A percentile compares a stretch with the other conserved stretches of the same genome.
These are phyloP conservation scores for Phytophthora uliginosa DNA, from an alignment of 352 stramenopile genomes.

Conservation along the genomic window DNA sequence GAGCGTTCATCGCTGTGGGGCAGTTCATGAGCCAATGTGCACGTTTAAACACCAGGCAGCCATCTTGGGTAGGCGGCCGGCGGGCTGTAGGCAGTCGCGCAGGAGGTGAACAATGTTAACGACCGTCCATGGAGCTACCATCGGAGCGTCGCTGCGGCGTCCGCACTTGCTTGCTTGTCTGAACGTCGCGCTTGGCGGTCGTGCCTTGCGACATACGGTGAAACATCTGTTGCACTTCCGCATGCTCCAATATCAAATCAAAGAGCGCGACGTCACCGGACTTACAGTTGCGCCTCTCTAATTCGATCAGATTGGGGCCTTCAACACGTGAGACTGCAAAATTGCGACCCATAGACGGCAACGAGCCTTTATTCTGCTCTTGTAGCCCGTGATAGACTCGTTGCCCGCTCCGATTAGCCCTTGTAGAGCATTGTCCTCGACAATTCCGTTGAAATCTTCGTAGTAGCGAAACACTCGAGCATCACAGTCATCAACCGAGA, in stretches of 20 bases:
- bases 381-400: neutral
- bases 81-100: neutral
- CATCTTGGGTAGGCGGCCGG: neutral
- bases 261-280: conserved; percentile 10
- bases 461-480: conserved; percentile 11
- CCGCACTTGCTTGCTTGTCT: no score
- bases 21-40: neutral
- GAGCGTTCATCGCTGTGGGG: neutral
- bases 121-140: no score
- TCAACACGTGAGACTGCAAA: conserved; percentile 4
- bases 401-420: conserved; percentile 9
- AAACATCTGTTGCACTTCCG: conserved; percentile 5
- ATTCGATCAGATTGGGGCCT: conserved; percentile 1
- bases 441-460: conserved; percentile 12
- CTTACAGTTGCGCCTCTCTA: conserved; percentile 4
- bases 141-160: neutral
- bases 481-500: conserved; percentile 15
- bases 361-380: conserved; percentile 6
- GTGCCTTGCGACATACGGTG: neutral
- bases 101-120: no score
- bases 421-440: conserved; percentile 8
- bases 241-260: conserved; percentile 15
- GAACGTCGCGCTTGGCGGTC: neutral
- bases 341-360: conserved; percentile 9
- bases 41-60: conserved; percentile 8